Base-by-base conservation (phyloP, 805 yeast genomes). In the Saccharomycopsis capsularis region DNA sequence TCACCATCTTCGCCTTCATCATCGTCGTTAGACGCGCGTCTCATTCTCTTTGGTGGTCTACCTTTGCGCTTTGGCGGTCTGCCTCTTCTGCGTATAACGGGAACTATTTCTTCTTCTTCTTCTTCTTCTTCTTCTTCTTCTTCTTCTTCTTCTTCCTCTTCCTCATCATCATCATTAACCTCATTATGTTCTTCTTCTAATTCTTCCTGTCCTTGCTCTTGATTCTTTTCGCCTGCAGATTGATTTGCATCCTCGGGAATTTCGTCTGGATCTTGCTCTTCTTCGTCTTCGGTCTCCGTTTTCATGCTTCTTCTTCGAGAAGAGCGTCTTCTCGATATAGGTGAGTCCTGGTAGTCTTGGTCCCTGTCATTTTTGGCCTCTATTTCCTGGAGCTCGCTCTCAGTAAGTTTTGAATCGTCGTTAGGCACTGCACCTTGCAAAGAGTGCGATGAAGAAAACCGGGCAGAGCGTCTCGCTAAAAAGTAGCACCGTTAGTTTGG, bases 41-140 rank as follows among this genome's bases (percentile, higher is more conserved):
- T 54, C 18, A 27, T 57, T 3, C 44, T 54, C 6, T 29, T 48
- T 5, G 54, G 55, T 55, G 22, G 36, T 13, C 57, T 23, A 42
- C 52, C 34, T 56, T 55, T 23, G 39, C 55, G 32, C 40, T 43
- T 45, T 37, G 59, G 48, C 13, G 50, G 55, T 52, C 70, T 39
- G 40, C 70, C 60, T 49, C 69, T 51, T 45, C 67, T 56, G 56
- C 66, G 38, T 57, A 38, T 46, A 58, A 42, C 44, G 43, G 48
- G 55, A 5, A 34, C 35, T n/a, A 21, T 35, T 35, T 60, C 66
- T 13, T 59, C 64, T n/a, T 60, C 59, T 43, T 63, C 67, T 25
- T 59, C 37, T n/a, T 29, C 35, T 18, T 46, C 44, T 18, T 30
- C 40, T 40, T 25, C 24, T 24, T 40, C 34, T 5, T 24, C 41